Percentiles rank a stretch among this genome's conserved stretches.
phyloP scores from a whole-genome alignment of 2,329 filamentous ascomycete species.

The Parasarocladium wereldwijsianum region DNA sequence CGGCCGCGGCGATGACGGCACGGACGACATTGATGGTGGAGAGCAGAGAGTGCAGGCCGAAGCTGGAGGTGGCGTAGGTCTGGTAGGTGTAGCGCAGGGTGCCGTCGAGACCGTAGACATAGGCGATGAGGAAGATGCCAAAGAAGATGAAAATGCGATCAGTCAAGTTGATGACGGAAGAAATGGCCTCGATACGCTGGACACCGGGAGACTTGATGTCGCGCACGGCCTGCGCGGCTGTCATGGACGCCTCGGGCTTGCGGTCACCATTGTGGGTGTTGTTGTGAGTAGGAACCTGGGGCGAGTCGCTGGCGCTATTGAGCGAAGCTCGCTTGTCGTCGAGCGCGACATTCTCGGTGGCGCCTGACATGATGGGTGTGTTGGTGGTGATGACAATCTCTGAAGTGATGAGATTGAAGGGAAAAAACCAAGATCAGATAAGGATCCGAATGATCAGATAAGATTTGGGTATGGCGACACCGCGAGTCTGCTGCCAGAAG shows the following conservation, averaged over 20 bases:
- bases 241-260: no score
- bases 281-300: no score
- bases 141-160: slow-evolving; percentile 45
- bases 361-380: no score
- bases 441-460: no score
- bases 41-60: slow-evolving; percentile 36
- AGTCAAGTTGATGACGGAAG: slow-evolving; percentile 30
- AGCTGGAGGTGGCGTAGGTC: slow-evolving; percentile 36
- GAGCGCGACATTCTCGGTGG: no score
- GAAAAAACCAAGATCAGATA: no score
- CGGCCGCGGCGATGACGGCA: slow-evolving; percentile 43
- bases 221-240: slow-evolving; percentile 4
- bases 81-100: slow-evolving; percentile 31
- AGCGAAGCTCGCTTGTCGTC: no score
- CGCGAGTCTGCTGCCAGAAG: no score
- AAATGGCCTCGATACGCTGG: slow-evolving; percentile 41
- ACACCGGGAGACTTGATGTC: slow-evolving; percentile 30
- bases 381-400: no score
- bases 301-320: no score
- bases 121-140: slow-evolving; percentile 47
- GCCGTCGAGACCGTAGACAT: slow-evolving; percentile 47
- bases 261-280: neutral
- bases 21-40: slow-evolving; percentile 43
- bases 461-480: no score
- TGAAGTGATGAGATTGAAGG: no score